These are phyloP conservation scores for Myriosclerotinia scirpicola DNA, from an alignment of 2,329 filamentous ascomycete genomes.

Conservation along the genomic window DNA sequence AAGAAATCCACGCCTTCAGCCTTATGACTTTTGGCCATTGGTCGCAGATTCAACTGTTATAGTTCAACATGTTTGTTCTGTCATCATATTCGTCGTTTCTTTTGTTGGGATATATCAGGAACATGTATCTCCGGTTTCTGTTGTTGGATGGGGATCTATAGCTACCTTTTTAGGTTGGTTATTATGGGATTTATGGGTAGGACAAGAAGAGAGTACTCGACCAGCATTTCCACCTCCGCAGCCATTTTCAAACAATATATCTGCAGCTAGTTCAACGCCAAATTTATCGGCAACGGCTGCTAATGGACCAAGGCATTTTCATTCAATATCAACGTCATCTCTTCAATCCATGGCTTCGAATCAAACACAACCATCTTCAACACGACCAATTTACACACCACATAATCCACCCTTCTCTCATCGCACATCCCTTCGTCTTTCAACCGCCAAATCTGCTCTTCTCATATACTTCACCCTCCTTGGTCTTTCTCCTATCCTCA, in stretches of 20 bases:
- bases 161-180: constrained; percentile 86
- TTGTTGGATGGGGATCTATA: constrained; percentile 81
- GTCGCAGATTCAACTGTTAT: constrained; percentile 95
- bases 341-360: constrained; percentile 38
- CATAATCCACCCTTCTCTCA: constrained; percentile 34
- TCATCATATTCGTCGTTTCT: constrained; percentile 90
- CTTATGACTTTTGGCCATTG: constrained; percentile 97
- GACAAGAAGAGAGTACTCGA: constrained; percentile 57
- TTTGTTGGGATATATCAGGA: constrained; percentile 89
- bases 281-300: constrained; percentile 28
- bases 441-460: constrained; percentile 87
- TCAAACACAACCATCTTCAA: constrained; percentile 55
- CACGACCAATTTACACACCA: constrained; percentile 46
- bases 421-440: constrained; percentile 61
- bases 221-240: constrained; percentile 24
- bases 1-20: constrained; percentile 86
- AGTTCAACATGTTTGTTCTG: constrained; percentile 92
- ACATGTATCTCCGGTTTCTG: constrained; percentile 82
- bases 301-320: constrained; percentile 7
- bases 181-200: constrained; percentile 88
- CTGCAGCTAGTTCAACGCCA: constrained; percentile 36
- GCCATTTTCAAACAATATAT: constrained; percentile 28
- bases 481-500: constrained; percentile 90
- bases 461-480: constrained; percentile 92
- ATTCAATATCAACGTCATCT: constrained; percentile 20